Base-by-base conservation (phyloP, 208 protist species). In the Porcisia deanei region DNA sequence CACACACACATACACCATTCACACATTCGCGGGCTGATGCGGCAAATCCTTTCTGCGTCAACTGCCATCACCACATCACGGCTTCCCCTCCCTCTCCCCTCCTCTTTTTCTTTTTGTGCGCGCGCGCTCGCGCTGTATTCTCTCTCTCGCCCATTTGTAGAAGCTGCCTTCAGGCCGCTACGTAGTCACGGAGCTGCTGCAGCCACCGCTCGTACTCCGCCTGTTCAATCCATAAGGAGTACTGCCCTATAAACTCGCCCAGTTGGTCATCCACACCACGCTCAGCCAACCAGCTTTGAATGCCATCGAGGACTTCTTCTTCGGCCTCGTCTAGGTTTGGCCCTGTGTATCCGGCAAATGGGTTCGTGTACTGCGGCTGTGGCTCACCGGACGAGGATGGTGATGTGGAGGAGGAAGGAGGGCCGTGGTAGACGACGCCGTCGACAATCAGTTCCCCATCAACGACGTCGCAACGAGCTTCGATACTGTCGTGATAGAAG, bases 121-220 rank as follows among this genome's bases (percentile, higher is more conserved):
- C 22, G 16, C 22, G 14, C 22, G 14, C 6, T 59, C 7, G n/a
- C 22, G 22, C 22, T 34, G 9, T 20, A 25, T 20, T 34, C n/a
- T 59, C 55, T 57, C 37, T 5, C 22, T 39, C 34, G 58, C 14
- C 9, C 2, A 30, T 18, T 41, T 41, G 12, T 10, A 1, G 37
- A 2, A 39, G n/a, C 34, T 8, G 34, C 63, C 25, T 63, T 81
- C 83, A 96, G 30, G 92, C 92, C 0, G 87, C 87, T 30, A 96
- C 90, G 79, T 93, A 97, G 75, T 94, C 89, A 16, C 86, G 80
- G 18, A 97, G 83, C 75, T 94, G 90, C 80, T 88, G 84, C 71
- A 97, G 85, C 91, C 93, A 97, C 57, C 53, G 60, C 82, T 97
- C 93, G 76, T 97, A 97, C 85, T 97, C 91, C 64, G 80, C 77